These are phyloP conservation scores for Mycena crocata DNA, from an alignment of 768 basidiomycete genomes.

Conservation along the genomic window DNA sequence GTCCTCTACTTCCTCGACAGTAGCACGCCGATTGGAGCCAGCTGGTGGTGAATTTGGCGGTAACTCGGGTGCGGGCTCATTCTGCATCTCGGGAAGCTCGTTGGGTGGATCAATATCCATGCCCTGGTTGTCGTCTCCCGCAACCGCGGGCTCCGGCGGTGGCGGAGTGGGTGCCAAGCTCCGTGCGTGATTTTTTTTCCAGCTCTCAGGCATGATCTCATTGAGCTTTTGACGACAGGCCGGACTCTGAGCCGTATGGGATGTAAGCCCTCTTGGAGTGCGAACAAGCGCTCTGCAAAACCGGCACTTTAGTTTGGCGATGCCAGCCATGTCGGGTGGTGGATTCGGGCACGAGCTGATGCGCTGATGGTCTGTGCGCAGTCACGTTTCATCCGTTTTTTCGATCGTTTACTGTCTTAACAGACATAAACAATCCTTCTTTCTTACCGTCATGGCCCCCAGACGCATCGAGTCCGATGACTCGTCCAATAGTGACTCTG, in stretches of 20 bases:
- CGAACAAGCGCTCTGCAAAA: conserved; percentile 3
- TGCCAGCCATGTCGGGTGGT: background rate
- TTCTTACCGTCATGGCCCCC: background rate
- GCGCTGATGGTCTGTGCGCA: background rate
- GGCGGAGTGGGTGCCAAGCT: background rate
- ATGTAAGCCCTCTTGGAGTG: background rate
- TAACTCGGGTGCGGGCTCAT: background rate
- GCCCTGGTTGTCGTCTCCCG: background rate
- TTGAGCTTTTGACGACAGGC: conserved; percentile 8
- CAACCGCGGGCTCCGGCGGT: background rate
- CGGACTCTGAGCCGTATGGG: conserved; percentile 11
- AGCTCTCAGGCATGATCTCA: background rate
- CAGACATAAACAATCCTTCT: background rate
- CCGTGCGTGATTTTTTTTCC: background rate
- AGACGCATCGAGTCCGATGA: background rate
- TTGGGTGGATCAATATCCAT: background rate
- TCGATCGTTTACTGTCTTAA: conserved; percentile 7
- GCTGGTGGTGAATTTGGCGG: background rate
- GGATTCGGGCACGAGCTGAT: too few species aligned
- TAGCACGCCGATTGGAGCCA: background rate
- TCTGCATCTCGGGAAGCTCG: background rate
- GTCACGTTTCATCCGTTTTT: conserved; percentile 2
- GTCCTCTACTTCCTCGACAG: conserved; percentile 19
- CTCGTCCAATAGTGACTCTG: too few species aligned
- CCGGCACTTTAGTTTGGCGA: background rate